phyloP scores from a whole-genome alignment of 805 yeast genomes.

The Lipomyces chichibuensis region DNA sequence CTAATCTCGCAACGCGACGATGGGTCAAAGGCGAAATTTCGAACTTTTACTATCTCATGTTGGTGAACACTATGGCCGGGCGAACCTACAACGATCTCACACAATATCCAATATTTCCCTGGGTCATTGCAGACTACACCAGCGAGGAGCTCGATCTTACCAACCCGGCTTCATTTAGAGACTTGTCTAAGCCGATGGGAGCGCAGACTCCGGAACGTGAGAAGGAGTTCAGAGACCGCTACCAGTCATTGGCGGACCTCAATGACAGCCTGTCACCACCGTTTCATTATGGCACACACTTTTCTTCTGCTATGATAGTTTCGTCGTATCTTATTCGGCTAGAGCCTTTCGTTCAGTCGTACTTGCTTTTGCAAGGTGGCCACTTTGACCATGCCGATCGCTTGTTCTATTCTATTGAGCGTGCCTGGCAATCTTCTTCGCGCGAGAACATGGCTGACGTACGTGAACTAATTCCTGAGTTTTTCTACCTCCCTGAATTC shows the following conservation, averaged over 20 bases:
- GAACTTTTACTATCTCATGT: slow-evolving; percentile 78
- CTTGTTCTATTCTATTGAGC: slow-evolving; percentile 69
- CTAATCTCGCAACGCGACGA: slow-evolving; percentile 57
- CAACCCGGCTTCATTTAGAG: slow-evolving; percentile 67
- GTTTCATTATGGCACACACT: slow-evolving; percentile 91
- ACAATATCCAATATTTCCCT: slow-evolving; percentile 89
- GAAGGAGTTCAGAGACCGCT: slow-evolving; percentile 67
- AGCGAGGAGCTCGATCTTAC: slow-evolving; percentile 69
- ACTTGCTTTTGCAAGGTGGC: slow-evolving; percentile 79
- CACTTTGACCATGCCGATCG: slow-evolving; percentile 88
- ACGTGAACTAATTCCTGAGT: slow-evolving; percentile 84
- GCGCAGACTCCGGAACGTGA: slow-evolving; percentile 71
- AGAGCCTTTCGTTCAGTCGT: slow-evolving; percentile 80
- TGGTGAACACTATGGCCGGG: slow-evolving; percentile 82
- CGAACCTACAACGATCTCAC: slow-evolving; percentile 86
- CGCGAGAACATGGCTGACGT: slow-evolving; percentile 83
- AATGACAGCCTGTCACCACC: slow-evolving; percentile 66
- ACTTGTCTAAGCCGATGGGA: slow-evolving; percentile 88
- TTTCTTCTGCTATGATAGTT: slow-evolving; percentile 92
- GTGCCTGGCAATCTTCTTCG: slow-evolving; percentile 82
- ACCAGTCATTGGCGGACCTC: slow-evolving; percentile 66
- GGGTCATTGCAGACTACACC: slow-evolving; percentile 83
- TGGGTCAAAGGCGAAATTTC: slow-evolving; percentile 83
- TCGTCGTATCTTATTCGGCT: slow-evolving; percentile 76
- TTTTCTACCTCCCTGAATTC: slow-evolving; percentile 80